A percentile compares a stretch with the other conserved stretches of the same genome.
Conservation (phyloP, 2,329 filamentous ascomycete species). For the Hypoxylon sp. region DNA sequence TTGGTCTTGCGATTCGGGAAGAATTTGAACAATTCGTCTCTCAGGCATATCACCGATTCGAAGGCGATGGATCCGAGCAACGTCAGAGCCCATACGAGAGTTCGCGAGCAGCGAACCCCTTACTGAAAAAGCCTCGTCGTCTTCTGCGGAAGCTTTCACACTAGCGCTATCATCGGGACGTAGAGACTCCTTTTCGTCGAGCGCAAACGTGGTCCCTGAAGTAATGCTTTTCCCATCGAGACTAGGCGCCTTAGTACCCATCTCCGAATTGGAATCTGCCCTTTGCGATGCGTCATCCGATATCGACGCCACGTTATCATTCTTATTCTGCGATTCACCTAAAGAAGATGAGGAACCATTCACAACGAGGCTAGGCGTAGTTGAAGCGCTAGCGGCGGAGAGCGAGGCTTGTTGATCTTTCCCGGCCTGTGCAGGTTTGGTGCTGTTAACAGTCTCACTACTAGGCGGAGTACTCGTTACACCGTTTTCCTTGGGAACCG, state of each 20-base stretch:
- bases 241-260: conserved; percentile 86
- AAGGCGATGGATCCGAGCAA: conserved; percentile 70
- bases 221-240: conserved; percentile 95
- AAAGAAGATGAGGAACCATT: conserved; percentile 63
- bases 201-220: conserved; percentile 93
- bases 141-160: conserved; percentile 87
- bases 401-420: conserved; percentile 46
- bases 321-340: conserved; percentile 55
- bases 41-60: conserved; percentile 70
- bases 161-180: conserved; percentile 96
- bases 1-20: conserved; percentile 62
- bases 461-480: conserved; percentile 25
- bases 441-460: conserved; percentile 36
- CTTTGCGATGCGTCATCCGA: conserved; percentile 70
- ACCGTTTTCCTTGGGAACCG: conserved; percentile 37
- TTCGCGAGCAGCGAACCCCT: conserved; percentile 81
- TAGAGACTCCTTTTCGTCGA: conserved; percentile 96
- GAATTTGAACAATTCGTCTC: conserved; percentile 60
- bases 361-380: conserved; percentile 63
- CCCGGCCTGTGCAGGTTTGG: conserved; percentile 41
- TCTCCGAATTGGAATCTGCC: conserved; percentile 74
- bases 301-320: conserved; percentile 53
- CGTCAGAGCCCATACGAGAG: conserved; percentile 87
- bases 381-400: conserved; percentile 40
- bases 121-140: conserved; percentile 87